Evolutionary conservation across 352 stramenopile species (phyloP).

Genomic region (Phytophthora nicotianae): DNA sequence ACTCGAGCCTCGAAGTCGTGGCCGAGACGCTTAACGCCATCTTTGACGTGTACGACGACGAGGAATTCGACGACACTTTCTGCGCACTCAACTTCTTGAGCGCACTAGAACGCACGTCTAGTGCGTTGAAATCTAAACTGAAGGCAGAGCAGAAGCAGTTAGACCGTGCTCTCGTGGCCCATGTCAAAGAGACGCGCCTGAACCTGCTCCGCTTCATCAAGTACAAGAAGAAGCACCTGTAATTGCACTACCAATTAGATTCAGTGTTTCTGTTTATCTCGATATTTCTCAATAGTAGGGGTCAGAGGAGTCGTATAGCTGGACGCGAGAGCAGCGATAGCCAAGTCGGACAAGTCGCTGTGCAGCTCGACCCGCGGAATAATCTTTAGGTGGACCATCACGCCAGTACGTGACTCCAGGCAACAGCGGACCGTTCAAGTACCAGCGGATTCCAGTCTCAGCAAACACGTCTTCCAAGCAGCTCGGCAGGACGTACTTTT

Average conservation of each 20-base stretch:
- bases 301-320: constrained; percentile 74
- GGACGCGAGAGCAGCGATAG: constrained; percentile 65
- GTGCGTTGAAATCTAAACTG: constrained; percentile 74
- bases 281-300: constrained; percentile 39
- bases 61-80: constrained; percentile 82
- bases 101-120: constrained; percentile 64
- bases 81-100: constrained; percentile 63
- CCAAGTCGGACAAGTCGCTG: constrained; percentile 70
- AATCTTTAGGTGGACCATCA: constrained; percentile 35
- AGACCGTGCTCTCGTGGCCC: constrained; percentile 77
- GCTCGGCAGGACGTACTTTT: constrained; percentile 60
- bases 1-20: constrained; percentile 81
- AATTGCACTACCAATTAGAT: constrained; percentile 33
- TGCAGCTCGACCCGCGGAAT: constrained; percentile 58
- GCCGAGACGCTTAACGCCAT: constrained; percentile 86
- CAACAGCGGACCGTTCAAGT: constrained; percentile 68
- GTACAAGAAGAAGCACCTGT: constrained; percentile 92
- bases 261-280: constrained; percentile 23
- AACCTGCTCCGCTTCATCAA: constrained; percentile 91
- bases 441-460: constrained; percentile 81
- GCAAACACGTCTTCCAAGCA: constrained; percentile 87
- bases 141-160: constrained; percentile 78
- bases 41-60: constrained; percentile 87
- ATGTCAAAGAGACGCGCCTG: constrained; percentile 87
- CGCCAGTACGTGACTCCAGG: constrained; percentile 70